Evolutionary conservation across 352 stramenopile genomes (phyloP), one percentile per base, ranked within the genome.

Genomic region (Pythium monospermum): DNA sequence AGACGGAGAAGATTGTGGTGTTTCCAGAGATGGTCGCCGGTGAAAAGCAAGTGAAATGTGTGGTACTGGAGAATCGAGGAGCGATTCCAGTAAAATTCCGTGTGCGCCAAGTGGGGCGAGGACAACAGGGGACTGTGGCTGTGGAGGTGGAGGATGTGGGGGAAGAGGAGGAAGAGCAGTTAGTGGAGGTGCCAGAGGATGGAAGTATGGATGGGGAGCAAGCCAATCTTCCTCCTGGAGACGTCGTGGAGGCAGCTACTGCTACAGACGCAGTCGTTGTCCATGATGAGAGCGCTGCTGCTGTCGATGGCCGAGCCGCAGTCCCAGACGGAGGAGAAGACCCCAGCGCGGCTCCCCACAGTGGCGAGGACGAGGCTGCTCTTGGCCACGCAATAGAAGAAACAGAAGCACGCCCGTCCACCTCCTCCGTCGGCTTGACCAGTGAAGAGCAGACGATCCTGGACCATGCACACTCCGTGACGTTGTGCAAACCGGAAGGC

Each of bases 1-100:
- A n/a, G n/a, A n/a, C n/a, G n/a, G 50, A 65, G 11, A 51, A 35
- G 0, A 11, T 44, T 3, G 26, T 97, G 7, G 36, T 32, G 2
- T 97, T 96, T 41, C 53, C 61, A 13, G 71, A 83, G 32, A 69
- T 95, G 3, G 75, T 96, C 7, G 72, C 90, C 21, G 90, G 90
- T 2, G 85, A 97, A 42, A 83, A 66, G 4, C 64, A 69, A 32
- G 76, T 67, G 12, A 50, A 86, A 3, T 39, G 48, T 0, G 39
- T 96, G 16, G 65, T 56, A 10, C 59, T 96, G 3, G 59, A 72
- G 6, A 96, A 96, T 45, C 60, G 73, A 10, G 83, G 84, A 2
- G 85, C 87, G 8, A 53, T 96, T 7, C 68, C 76, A 0, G 58
- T 89, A 0, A 57, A 68, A n/a, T 90, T 76, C 44, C 52, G 46